Evolutionary conservation across 176 grass and related monocot genomes (phyloP), one percentile per base, ranked within the genome.

Genomic region (Carex scoparia): DNA sequence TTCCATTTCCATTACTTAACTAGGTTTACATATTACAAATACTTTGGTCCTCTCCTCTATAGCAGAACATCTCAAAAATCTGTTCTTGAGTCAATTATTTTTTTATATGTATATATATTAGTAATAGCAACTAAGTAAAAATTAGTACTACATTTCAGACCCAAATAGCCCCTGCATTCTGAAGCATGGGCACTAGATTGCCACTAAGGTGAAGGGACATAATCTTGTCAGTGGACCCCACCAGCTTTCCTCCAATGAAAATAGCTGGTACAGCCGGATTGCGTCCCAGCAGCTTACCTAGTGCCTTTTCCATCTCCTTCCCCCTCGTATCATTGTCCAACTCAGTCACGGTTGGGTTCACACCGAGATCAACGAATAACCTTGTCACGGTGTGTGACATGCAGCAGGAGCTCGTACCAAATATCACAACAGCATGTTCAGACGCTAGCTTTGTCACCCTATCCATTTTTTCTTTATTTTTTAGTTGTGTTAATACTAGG

Each of bases 361-460:
- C 91, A 9, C 91, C 91, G 4, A 93, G 91, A 38, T 90, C 91
- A 32, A 70, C 60, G 13, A 93, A 81, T 44, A 90, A 86, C n/a
- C 91, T 89, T 18, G 84, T 90, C 69, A 93, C 86, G 1, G 89
- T 90, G 92, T 94, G 95, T 87, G 89, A 93, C 92, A 94, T 94
- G 91, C 95, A 93, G 83, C 95, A 98, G 0, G 95, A 94, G 86
- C 88, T 98, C 75, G 53, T 83, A 88, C 91, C 87, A 81, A 98
- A 98, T 56, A 94, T 90, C 74, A 93, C 95, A 53, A 98, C 88
- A 3, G 95, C 89, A 11, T 86, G 64, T 69, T 98, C 92, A 9
- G 89, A 87, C 14, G 91, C 95, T 18, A 94, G 85, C 75, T 76
- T 94, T n/a, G 88, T 91, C 31, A 98, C 92, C 37, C 85, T 75